Evolutionary conservation across 2,329 filamentous ascomycete genomes (phyloP).

Genomic region (Amesomyces nigricolor): DNA sequence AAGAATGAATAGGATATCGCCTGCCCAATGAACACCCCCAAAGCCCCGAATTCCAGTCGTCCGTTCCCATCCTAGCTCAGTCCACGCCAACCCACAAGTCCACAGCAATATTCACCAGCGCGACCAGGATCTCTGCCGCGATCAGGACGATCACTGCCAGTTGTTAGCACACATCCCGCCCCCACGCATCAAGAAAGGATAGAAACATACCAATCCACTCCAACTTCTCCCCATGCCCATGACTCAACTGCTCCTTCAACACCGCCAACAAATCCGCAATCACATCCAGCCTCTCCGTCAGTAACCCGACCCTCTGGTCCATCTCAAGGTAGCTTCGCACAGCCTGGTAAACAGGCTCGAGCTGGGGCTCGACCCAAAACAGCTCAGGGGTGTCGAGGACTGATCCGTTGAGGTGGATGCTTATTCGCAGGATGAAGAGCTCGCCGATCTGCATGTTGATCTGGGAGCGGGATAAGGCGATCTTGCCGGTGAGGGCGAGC

Average conservation of each 20-base stretch:
- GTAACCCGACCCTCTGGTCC: conserved; percentile 84
- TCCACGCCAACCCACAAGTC: conserved; percentile 66
- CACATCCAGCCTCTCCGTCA: conserved; percentile 87
- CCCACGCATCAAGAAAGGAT: too few relatives aligned
- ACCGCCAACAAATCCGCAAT: conserved; percentile 91
- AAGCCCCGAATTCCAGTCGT: too few relatives aligned
- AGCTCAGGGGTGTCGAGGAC: conserved; percentile 95
- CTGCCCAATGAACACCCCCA: too few relatives aligned
- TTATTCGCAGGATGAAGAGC: conserved; percentile 94
- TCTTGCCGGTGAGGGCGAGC: conserved; percentile 87
- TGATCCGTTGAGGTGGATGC: conserved; percentile 94
- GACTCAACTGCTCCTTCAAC: conserved; percentile 89
- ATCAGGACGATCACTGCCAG: conserved; percentile 88
- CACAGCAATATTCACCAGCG: conserved; percentile 89
- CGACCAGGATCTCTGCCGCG: conserved; percentile 89
- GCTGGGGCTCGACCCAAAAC: conserved; percentile 96
- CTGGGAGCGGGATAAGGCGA: conserved; percentile 77
- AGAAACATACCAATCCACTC: conserved; percentile 82
- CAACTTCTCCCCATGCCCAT: conserved; percentile 83
- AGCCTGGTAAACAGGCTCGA: conserved; percentile 94
- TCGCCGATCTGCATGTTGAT: conserved; percentile 99
- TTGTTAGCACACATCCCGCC: too few relatives aligned
- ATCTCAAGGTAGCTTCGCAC: conserved; percentile 95
- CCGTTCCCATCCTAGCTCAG: not conserved
- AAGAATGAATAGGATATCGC: too few relatives aligned